These are phyloP conservation scores for Rhododendron ovatum DNA, from an alignment of 148 eudicot genomes.

Conservation along the genomic window DNA sequence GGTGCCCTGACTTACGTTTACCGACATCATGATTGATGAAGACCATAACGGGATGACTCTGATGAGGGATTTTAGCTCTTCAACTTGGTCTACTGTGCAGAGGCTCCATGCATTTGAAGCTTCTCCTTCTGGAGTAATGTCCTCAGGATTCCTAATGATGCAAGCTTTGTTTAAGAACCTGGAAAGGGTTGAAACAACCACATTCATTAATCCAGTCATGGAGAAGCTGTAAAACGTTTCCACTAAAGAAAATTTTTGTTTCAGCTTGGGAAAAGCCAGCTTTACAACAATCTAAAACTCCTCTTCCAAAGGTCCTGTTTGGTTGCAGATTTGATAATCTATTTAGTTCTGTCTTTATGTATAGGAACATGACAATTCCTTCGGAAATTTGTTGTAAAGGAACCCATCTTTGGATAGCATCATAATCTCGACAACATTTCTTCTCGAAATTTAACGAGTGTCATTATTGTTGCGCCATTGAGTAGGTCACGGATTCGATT, in stretches of 20 bases:
- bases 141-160: slow-evolving; percentile 44
- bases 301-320: neutral
- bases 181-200: neutral
- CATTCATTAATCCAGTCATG: neutral
- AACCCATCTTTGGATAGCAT: neutral
- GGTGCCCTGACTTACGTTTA: neutral
- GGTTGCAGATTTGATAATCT: neutral
- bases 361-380: neutral
- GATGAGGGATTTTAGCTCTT: neutral
- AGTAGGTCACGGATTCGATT: neutral
- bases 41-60: neutral
- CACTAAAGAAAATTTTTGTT: neutral
- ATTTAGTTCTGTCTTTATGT: neutral
- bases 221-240: neutral
- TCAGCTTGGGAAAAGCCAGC: neutral
- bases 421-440: neutral
- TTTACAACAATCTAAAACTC: neutral
- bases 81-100: neutral
- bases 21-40: neutral
- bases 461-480: neutral
- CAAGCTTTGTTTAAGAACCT: slow-evolving; percentile 29
- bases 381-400: neutral
- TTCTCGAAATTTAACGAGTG: neutral
- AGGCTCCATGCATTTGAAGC: slow-evolving; percentile 13
- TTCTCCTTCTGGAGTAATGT: slow-evolving; percentile 37